phyloP scores from a whole-genome alignment of 371 early-diverging fungal genomes.

The Mucor plumbeus region DNA sequence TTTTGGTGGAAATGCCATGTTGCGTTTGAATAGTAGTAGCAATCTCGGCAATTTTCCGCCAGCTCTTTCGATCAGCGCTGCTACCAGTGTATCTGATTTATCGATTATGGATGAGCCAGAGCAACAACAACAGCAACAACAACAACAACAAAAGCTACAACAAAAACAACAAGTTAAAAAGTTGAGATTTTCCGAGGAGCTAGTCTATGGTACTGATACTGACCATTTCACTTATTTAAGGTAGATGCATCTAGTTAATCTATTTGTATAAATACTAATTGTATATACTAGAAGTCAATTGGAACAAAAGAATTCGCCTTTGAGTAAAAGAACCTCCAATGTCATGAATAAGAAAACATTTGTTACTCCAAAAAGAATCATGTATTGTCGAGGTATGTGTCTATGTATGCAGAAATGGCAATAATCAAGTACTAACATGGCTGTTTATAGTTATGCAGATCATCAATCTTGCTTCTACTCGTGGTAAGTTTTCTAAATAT shows the following conservation, averaged over 20 bases:
- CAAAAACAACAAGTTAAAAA: background rate
- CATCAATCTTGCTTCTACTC: conserved; percentile 26
- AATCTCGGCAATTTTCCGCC: conserved; percentile 2
- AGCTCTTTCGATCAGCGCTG: background rate
- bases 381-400: conserved; percentile 29
- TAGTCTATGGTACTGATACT: conserved; percentile 16
- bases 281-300: conserved; percentile 19
- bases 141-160: too few relatives aligned
- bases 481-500: conserved; percentile 19
- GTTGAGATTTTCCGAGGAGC: conserved; percentile 11
- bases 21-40: background rate
- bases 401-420: background rate
- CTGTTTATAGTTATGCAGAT: conserved; percentile 29
- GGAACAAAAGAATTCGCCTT: conserved; percentile 4
- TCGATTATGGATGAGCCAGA: background rate
- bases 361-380: conserved; percentile 25
- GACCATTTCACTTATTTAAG: conserved; percentile 26
- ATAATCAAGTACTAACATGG: background rate
- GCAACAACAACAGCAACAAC: too few relatives aligned
- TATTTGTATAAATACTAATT: background rate
- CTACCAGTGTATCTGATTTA: background rate
- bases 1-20: conserved; percentile 7
- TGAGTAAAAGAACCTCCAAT: background rate
- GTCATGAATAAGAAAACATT: conserved; percentile 5
- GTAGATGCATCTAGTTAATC: conserved; percentile 4